Conservation (phyloP, 1,139 yeast species). For the Taphrina populina region DNA sequence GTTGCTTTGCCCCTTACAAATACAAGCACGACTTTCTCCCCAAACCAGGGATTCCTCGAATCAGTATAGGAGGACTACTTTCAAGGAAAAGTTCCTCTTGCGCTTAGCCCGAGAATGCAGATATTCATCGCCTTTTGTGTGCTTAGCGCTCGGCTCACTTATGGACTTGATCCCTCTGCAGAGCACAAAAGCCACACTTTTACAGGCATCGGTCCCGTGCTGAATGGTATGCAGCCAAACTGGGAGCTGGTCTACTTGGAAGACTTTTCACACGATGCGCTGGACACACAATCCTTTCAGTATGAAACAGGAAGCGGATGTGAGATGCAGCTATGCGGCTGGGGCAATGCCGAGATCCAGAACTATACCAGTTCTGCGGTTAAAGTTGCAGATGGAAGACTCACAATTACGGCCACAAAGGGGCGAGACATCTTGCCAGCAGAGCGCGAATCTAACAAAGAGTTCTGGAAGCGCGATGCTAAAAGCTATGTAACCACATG, state of each 20-base stretch:
- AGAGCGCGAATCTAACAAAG: conserved; percentile 6
- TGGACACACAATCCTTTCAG: not conserved
- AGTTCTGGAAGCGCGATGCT: not conserved
- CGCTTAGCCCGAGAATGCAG: too few relatives aligned
- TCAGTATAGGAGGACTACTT: too few relatives aligned
- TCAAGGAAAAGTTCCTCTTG: too few relatives aligned
- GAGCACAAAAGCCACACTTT: too few relatives aligned
- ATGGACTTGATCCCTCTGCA: too few relatives aligned
- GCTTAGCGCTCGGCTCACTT: too few relatives aligned
- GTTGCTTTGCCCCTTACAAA: too few relatives aligned
- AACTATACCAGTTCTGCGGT: not conserved
- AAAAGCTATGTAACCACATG: conserved; percentile 1
- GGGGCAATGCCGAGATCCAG: conserved; percentile 13
- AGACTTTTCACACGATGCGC: not conserved
- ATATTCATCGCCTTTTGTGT: too few relatives aligned
- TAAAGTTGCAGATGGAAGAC: not conserved
- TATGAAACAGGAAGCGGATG: not conserved
- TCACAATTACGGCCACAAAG: conserved; percentile 1
- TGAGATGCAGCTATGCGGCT: not conserved
- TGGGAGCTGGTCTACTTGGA: conserved; percentile 9
- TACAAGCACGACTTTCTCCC: too few relatives aligned
- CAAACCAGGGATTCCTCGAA: too few relatives aligned
- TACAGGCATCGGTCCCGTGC: not conserved
- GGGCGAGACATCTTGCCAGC: not conserved
- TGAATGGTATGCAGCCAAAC: not conserved